Percentiles rank a stretch among this genome's conserved stretches.
Conservation (phyloP, 805 yeast species). For the Yarrowia keelungensis region DNA sequence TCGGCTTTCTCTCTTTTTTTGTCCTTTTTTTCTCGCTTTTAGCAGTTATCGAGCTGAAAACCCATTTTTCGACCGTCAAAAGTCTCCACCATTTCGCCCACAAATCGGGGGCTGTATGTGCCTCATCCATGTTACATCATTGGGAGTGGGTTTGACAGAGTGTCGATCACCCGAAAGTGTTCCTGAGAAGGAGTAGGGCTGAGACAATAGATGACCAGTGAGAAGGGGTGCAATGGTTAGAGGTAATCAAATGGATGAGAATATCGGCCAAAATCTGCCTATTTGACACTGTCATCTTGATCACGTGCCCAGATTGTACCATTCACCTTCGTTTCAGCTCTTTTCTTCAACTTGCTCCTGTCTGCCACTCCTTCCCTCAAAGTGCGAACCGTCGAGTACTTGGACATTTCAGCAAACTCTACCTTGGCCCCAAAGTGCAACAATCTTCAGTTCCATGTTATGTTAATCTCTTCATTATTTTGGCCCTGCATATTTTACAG, state of each 20-base stretch:
- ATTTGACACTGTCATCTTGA: too few species aligned
- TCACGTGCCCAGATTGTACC: too few species aligned
- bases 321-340: too few species aligned
- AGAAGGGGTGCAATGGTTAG: too few species aligned
- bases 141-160: not conserved
- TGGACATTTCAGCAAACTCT: constrained; percentile 26
- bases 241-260: too few species aligned
- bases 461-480: not conserved
- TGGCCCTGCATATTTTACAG: constrained; percentile 21
- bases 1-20: too few species aligned
- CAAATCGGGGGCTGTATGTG: not conserved
- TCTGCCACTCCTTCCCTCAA: not conserved
- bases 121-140: not conserved
- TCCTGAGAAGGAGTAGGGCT: not conserved
- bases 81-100: not conserved
- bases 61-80: not conserved
- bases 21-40: too few species aligned
- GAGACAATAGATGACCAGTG: too few species aligned
- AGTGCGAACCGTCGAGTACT: constrained; percentile 26
- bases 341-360: too few species aligned
- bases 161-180: constrained; percentile 21
- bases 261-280: too few species aligned
- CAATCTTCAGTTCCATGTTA: not conserved
- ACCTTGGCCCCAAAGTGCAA: not conserved
- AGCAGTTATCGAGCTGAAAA: too few species aligned